Base-by-base conservation (phyloP, 345 rosid genomes). In the Ceriops zippeliana region DNA sequence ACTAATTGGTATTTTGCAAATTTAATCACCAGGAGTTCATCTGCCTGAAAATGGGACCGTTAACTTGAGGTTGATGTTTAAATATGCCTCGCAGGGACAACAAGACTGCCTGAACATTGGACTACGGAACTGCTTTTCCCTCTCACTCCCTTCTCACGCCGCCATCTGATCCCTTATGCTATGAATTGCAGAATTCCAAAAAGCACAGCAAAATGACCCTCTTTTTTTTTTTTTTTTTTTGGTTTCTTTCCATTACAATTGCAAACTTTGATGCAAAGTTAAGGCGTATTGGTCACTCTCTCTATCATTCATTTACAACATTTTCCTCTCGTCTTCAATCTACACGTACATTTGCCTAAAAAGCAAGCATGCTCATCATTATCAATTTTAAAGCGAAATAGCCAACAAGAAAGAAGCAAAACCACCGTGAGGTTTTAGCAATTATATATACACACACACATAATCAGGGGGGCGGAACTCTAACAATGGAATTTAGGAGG, bases 111-210 rank as follows among this genome's bases (percentile, higher is more conserved):
- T n/a, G 38, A 63, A 46, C 31, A 13, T 70, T 34, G 52, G 54
- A 35, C 62, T 35, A 58, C 27, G 22, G n/a, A 62, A 16, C 15
- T 60, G 62, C 62, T 65, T 11, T 11, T 47, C 65, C 62, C 28
- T 30, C 20, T 49, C 57, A 32, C 46, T 24, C 65, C 65, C 60
- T 32, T 51, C 62, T 52, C 4, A 11, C 37, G 6, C 3, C 13
- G 22, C 32, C 73, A 46, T 64, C 28, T 60, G 59, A 37, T 15
- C 73, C 65, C 61, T 52, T 42, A 37, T 66, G 47, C 35, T 71
- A 70, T 26, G 67, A 4, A 56, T 10, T 32, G 46, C 38, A 60
- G 63, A 73, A 71, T 69, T 68, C 75, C 65, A 63, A 70, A 67
- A 67, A 0, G 46, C 67, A 57, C 13, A 67, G 53, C 64, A 70